A percentile compares a stretch with the other conserved stretches of the same genome.
Conservation (phyloP, 106 monocot genomes). For the Ottelia alismoides region DNA sequence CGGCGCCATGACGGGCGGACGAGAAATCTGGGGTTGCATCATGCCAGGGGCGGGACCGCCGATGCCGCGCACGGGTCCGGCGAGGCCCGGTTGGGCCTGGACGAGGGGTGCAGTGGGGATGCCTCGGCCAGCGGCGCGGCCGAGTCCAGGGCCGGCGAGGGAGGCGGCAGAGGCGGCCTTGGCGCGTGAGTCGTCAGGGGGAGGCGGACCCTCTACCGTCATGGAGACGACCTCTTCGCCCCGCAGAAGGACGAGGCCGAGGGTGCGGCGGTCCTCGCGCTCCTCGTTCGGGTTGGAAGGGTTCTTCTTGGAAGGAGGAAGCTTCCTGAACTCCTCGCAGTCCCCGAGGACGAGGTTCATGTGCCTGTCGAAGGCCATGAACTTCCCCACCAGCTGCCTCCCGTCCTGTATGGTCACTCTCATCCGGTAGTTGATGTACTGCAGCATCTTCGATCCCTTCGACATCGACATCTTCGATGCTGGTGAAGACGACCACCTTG, state of each 20-base stretch:
- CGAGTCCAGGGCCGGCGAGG: constrained; percentile 56
- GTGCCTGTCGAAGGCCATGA: constrained; percentile 99
- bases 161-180: constrained; percentile 29
- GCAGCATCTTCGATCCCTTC: constrained; percentile 98
- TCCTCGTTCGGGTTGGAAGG: constrained; percentile 37
- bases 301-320: constrained; percentile 53
- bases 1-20: constrained; percentile 57
- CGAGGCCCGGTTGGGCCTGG: constrained; percentile 85
- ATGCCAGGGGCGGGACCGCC: constrained; percentile 89
- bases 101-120: constrained; percentile 68
- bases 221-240: constrained; percentile 94
- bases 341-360: constrained; percentile 99
- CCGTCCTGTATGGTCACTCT: constrained; percentile 96
- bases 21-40: constrained; percentile 89
- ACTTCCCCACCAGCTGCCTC: constrained; percentile 91
- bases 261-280: constrained; percentile 83
- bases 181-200: constrained; percentile 64
- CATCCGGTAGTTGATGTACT: constrained; percentile 99
- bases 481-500: too few relatives aligned
- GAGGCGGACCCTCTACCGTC: constrained; percentile 90
- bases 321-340: constrained; percentile 95
- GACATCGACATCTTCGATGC: constrained; percentile 99
- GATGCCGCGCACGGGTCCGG: constrained; percentile 79
- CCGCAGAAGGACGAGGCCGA: constrained; percentile 84
- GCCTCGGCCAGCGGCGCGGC: constrained; percentile 85